A percentile compares a stretch with the other conserved stretches of the same genome.
These are phyloP conservation scores for Tetrapyrgos nigripes DNA, from an alignment of 1,284 basidiomycete species.

Conservation along the genomic window DNA sequence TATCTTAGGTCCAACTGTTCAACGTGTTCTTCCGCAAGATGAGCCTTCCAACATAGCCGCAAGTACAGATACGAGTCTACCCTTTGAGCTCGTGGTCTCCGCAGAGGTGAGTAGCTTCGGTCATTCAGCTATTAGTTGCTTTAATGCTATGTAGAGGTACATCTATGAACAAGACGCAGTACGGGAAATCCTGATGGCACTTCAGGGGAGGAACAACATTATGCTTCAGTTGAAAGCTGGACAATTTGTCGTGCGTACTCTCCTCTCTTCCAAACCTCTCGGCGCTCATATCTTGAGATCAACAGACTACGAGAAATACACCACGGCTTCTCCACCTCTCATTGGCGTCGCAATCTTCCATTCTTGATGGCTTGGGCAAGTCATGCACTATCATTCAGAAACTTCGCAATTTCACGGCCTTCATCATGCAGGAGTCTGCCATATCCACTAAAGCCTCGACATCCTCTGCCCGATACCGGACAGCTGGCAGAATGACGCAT, in stretches of 20 bases:
- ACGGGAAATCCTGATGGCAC: conserved; percentile 73
- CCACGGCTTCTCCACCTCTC: conserved; percentile 73
- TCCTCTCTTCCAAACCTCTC: background rate
- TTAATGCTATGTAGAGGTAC: conserved; percentile 52
- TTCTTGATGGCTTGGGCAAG: conserved; percentile 61
- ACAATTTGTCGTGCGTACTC: conserved; percentile 41
- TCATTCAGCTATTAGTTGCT: background rate
- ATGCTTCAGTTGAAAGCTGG: conserved; percentile 54
- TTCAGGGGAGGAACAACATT: conserved; percentile 73
- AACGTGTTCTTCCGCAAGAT: conserved; percentile 35
- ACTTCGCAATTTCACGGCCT: conserved; percentile 63
- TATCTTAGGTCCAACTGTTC: conserved; percentile 53
- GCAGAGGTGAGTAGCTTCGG: conserved; percentile 4
- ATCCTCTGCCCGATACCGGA: conserved; percentile 25
- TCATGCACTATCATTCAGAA: conserved; percentile 64
- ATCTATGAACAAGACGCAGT: conserved; percentile 77
- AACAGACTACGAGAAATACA: conserved; percentile 55
- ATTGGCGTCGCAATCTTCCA: conserved; percentile 63
- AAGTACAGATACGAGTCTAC: conserved; percentile 31
- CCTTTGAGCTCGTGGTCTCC: conserved; percentile 8
- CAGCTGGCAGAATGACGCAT: conserved; percentile 45
- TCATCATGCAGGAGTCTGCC: conserved; percentile 43
- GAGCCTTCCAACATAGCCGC: conserved; percentile 5
- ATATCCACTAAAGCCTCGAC: conserved; percentile 23
- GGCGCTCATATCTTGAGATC: conserved; percentile 1